Conservation (phyloP, 2,329 filamentous ascomycete species). For the Zarea fungicola region DNA sequence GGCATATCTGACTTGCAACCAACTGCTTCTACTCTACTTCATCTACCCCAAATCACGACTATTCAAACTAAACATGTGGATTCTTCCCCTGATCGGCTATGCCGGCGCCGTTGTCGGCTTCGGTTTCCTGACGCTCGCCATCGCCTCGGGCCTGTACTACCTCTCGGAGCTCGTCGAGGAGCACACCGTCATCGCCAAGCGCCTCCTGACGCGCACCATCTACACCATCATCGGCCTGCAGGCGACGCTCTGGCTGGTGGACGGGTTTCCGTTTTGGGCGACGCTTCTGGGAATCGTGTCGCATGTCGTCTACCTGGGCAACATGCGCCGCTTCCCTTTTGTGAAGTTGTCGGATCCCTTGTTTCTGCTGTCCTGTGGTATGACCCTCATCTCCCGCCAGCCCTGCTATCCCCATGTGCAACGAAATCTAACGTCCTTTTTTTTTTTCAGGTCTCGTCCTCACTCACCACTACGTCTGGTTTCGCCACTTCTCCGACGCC, state of each 20-base stretch:
- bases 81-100: slow-evolving; percentile 88
- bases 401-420: neutral
- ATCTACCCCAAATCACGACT: slow-evolving; percentile 12
- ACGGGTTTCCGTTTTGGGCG: slow-evolving; percentile 76
- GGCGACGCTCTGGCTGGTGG: slow-evolving; percentile 67
- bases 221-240: slow-evolving; percentile 75
- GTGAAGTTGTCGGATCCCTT: slow-evolving; percentile 85
- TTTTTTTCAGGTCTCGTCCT: slow-evolving; percentile 67
- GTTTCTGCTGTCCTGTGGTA: slow-evolving; percentile 79
- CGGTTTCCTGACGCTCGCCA: slow-evolving; percentile 87
- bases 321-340: slow-evolving; percentile 67
- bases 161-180: slow-evolving; percentile 97
- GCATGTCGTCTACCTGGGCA: slow-evolving; percentile 82
- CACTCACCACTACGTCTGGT: slow-evolving; percentile 92
- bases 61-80: slow-evolving; percentile 67
- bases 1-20: neutral
- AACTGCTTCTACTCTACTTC: neutral
- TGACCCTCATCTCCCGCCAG: slow-evolving; percentile 22
- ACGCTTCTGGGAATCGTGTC: slow-evolving; percentile 71
- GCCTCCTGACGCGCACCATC: slow-evolving; percentile 77
- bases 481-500: slow-evolving; percentile 76
- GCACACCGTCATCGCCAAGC: slow-evolving; percentile 88
- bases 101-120: slow-evolving; percentile 84
- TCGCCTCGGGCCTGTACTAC: slow-evolving; percentile 97
- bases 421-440: neutral